Base-by-base conservation (phyloP, 2,329 filamentous ascomycete genomes). In the Aspergillus floridensis region DNA sequence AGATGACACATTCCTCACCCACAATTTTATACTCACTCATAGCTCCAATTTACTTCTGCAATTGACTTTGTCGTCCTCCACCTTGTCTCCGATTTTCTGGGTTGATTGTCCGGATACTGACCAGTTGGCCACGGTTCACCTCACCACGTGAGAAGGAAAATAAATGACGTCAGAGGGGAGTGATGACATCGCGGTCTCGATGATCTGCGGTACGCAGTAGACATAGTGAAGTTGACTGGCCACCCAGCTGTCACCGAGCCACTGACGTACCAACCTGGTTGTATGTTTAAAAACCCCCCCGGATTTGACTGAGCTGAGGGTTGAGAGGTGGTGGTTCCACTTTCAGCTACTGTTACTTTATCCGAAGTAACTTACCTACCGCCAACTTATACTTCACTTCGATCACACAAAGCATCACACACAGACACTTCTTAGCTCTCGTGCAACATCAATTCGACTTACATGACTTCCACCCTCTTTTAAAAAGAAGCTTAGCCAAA, bases 401-500 rank as follows among this genome's bases (percentile, higher is more conserved):
- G 32, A 1, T 35, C 12, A 4, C 4, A 35, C 32, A 16, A 35
- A 35, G 12, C 3, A 16, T 35, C 3, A 12, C 5, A 16, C 32
- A 35, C 12, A 6, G 11, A 35, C 11, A 35, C 12, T 22, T 22
- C 22, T 22, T 4, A 22, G 4, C 4, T 22, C 32, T 35, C 32
- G 11, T 35, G 32, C 32, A 35, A 26, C 6, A 29, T 3, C 26
- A 29, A 29, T 6, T 2, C 26, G 6, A 29, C 0, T 29, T 8
- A 7, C 32, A 35, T 35, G 32, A 35, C 1, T 10, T 14, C 7
- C 14, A 12, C 6, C 12, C 2, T n/a, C 22, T 29, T 12, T 12
- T 35, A 35, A 12, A 44, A 16, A 35, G 32, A 35, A 35, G 11
- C 7, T 12, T 12, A 35, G 4, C 32, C 6, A 78, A 26, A 49